Base-by-base conservation (phyloP, 202 grass and related monocot genomes). In the Elaeis oleifera region DNA sequence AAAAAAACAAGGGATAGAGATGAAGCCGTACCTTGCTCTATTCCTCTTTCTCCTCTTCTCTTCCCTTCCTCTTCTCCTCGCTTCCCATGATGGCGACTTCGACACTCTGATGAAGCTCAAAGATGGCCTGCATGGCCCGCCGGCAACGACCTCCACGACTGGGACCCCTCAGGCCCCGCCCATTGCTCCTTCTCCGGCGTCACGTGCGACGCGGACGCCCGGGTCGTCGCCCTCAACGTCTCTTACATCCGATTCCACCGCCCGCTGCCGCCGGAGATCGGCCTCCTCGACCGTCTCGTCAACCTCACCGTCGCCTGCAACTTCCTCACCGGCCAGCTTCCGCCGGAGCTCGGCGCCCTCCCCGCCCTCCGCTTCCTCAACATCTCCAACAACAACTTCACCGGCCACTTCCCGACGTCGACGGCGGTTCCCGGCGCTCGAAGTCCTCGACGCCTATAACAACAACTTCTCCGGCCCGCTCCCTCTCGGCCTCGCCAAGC, bases 321-420 rank as follows among this genome's bases (percentile, higher is more conserved):
- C 77, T 58, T 51, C 14, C 49, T 97, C 18, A 54, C 39, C 0
- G 79, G 84, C 31, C 58, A 0, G 51, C 1, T 92, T 44, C 88
- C 88, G 0, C 2, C 31, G 0, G 18, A 52, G 1, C 25, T 92
- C 32, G 26, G 77, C 7, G 0, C 64, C 20, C 82, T 97, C 1
- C 73, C 81, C 0, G 6, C 4, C 3, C 92, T 97, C 15, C 85
- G 83, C 50, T 44, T 79, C 51, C 81, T 97, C 61, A 97, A 92
- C 79, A 74, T 97, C 68, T 86, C 84, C 66, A 86, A 89, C 64
- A 97, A 97, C 81, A 81, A 85, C 69, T 79, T 97, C 69, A 77
- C 32, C 27, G 82, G 74, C 1, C 0, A 44, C 0, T 90, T 90
- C 68, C 78, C 0, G 4, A 50, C 0, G 18, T 76, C 0, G 3